A percentile compares a stretch with the other conserved stretches of the same genome.
These are phyloP conservation scores for Nannochloropsis gaditana DNA, from an alignment of 108 stramenopile species.

Conservation along the genomic window DNA sequence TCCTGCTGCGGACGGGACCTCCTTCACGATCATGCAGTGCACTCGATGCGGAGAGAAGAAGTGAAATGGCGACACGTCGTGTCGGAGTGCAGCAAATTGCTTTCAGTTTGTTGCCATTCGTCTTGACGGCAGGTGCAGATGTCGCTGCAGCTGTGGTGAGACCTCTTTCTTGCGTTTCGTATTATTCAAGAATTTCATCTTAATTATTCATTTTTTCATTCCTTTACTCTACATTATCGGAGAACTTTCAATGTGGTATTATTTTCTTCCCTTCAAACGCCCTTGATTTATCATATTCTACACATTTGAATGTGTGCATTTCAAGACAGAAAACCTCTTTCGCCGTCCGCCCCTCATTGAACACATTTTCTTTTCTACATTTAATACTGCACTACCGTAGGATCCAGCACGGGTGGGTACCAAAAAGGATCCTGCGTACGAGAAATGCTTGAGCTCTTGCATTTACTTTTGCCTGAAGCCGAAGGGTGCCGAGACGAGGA, in stretches of 20 bases:
- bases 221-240: no score
- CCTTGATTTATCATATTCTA: not conserved
- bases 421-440: constrained; percentile 12
- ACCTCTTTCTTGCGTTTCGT: not conserved
- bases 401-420: not conserved
- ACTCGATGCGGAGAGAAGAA: not conserved
- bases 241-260: no score
- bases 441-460: not conserved
- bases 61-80: constrained; percentile 15
- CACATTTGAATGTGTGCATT: not conserved
- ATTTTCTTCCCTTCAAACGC: no score
- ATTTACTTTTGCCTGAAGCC: not conserved
- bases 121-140: not conserved
- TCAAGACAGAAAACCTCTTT: no score
- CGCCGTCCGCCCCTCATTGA: no score
- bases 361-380: no score
- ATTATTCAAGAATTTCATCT: no score
- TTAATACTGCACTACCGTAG: not conserved
- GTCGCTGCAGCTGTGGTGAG: not conserved
- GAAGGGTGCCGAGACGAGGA: not conserved
- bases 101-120: not conserved
- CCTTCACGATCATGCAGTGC: not conserved
- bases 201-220: no score
- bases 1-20: not conserved
- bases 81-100: not conserved